These are phyloP conservation scores for Capronia epimyces DNA, from an alignment of 2,329 filamentous ascomycete genomes.

Conservation along the genomic window DNA sequence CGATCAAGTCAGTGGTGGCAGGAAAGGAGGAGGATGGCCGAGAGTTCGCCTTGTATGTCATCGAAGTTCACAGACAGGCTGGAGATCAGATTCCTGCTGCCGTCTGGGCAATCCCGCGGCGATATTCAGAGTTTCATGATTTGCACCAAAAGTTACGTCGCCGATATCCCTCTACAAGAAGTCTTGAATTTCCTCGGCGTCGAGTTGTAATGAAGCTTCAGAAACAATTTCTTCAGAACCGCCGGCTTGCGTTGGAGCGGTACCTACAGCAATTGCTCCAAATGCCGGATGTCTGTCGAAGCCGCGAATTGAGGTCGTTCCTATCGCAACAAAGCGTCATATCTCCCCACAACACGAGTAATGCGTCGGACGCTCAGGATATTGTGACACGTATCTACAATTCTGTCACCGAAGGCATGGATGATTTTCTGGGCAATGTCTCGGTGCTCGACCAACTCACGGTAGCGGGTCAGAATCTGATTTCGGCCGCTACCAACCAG, in stretches of 20 bases:
- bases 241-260: constrained; percentile 73
- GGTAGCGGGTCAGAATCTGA: constrained; percentile 80
- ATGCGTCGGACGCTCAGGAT: constrained; percentile 63
- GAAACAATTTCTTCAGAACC: constrained; percentile 88
- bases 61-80: constrained; percentile 84
- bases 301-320: constrained; percentile 84
- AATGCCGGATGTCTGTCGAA: constrained; percentile 88
- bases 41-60: constrained; percentile 82
- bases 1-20: constrained; percentile 88
- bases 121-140: constrained; percentile 96
- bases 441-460: constrained; percentile 92
- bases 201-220: constrained; percentile 95
- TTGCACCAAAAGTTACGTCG: constrained; percentile 82
- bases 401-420: constrained; percentile 95
- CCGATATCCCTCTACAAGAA: constrained; percentile 78
- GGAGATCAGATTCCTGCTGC: constrained; percentile 97
- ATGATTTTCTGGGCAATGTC: constrained; percentile 94
- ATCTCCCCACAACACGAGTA: constrained; percentile 56
- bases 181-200: constrained; percentile 84
- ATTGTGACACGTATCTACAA: constrained; percentile 94
- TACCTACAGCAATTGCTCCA: constrained; percentile 78
- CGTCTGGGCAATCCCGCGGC: constrained; percentile 82
- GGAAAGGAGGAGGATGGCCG: constrained; percentile 86
- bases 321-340: constrained; percentile 80
- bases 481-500: constrained; percentile 49